Conservation (phyloP, 192 early-diverging fungal genomes). For the Entomortierella chlamydospora region DNA sequence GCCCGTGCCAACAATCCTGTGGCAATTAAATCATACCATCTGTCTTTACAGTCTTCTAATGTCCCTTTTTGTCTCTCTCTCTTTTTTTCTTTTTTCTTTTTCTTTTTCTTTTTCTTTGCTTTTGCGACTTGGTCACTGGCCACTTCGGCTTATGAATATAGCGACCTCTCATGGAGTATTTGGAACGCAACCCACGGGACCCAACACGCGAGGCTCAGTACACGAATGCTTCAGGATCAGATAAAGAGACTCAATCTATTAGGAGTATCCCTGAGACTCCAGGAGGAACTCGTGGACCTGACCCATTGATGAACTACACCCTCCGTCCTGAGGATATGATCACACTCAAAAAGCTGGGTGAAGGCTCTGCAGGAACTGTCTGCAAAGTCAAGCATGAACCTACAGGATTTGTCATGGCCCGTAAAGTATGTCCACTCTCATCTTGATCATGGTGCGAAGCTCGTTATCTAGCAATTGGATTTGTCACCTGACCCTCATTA, state of each 20-base stretch:
- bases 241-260: slow-evolving; percentile 27
- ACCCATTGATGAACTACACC: slow-evolving; percentile 43
- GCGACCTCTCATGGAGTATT: slow-evolving; percentile 38
- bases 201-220: slow-evolving; percentile 35
- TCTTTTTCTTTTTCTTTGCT: no score
- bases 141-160: neutral
- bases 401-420: slow-evolving; percentile 86
- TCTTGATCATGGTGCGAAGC: no score
- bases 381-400: slow-evolving; percentile 85
- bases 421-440: slow-evolving; percentile 77
- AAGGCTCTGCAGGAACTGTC: slow-evolving; percentile 91
- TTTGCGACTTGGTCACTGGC: no score
- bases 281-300: slow-evolving; percentile 38
- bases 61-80: no score
- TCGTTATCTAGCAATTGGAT: neutral
- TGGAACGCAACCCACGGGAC: slow-evolving; percentile 43
- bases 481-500: neutral
- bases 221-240: slow-evolving; percentile 14
- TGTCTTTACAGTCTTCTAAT: no score
- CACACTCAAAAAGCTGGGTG: slow-evolving; percentile 83
- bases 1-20: no score
- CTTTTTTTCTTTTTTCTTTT: no score
- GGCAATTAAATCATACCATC: no score
- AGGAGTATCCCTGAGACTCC: slow-evolving; percentile 48
- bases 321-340: slow-evolving; percentile 78